A percentile compares a stretch with the other conserved stretches of the same genome.
These are phyloP conservation scores for Hericium coralloides DNA, from an alignment of 768 basidiomycete species.

Conservation along the genomic window DNA sequence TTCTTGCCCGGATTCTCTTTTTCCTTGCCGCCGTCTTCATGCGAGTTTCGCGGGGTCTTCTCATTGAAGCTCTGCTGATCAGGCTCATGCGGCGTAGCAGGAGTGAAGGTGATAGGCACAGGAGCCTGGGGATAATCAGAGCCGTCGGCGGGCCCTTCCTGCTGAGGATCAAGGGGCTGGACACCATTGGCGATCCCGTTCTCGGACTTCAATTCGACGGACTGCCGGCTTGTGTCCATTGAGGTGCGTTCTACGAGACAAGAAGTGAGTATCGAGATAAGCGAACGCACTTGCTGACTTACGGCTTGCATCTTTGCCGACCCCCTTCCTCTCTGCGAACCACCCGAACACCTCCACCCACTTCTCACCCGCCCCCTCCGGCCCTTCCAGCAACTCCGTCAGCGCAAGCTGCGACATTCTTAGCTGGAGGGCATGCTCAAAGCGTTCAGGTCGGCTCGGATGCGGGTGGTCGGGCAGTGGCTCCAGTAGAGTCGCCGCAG, in stretches of 20 bases:
- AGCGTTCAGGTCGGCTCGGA: conserved; percentile 46
- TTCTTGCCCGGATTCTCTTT: conserved; percentile 50
- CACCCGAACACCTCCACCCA: conserved; percentile 84
- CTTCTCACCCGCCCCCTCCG: conserved; percentile 70
- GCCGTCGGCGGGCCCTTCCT: neutral
- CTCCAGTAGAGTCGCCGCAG: conserved; percentile 34
- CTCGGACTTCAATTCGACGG: conserved; percentile 7
- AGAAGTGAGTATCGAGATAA: neutral
- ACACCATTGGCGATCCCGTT: neutral
- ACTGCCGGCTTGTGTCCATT: conserved; percentile 8
- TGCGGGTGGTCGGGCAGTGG: conserved; percentile 38
- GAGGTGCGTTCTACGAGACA: conserved; percentile 7
- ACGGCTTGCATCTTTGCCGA: conserved; percentile 13
- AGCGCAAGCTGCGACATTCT: conserved; percentile 80
- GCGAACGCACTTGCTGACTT: neutral
- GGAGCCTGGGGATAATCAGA: neutral
- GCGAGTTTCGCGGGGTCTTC: neutral
- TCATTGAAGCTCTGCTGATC: neutral
- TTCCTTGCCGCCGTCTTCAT: conserved; percentile 19
- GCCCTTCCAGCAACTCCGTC: conserved; percentile 75
- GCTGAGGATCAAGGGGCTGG: neutral
- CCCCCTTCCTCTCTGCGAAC: conserved; percentile 58
- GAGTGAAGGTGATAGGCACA: neutral
- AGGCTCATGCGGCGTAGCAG: neutral
- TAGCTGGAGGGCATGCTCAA: conserved; percentile 76